These are phyloP conservation scores for Lipomyces orientalis DNA, from an alignment of 805 yeast genomes.

Conservation along the genomic window DNA sequence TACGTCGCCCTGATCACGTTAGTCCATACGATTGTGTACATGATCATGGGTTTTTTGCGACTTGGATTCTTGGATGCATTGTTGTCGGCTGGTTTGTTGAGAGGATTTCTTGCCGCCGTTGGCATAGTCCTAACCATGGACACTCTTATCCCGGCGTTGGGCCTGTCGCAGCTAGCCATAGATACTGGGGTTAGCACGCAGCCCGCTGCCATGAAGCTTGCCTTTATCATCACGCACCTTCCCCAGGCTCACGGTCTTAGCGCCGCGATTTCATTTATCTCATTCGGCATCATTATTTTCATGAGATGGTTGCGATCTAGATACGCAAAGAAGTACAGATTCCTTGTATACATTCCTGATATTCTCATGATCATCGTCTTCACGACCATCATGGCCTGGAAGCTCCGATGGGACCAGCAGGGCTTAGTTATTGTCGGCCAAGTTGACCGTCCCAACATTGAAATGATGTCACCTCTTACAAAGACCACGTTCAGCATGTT, in stretches of 20 bases:
- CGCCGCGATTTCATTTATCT: slow-evolving; percentile 59
- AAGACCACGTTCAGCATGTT: slow-evolving; percentile 54
- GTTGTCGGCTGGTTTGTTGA: slow-evolving; percentile 71
- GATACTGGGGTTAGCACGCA: slow-evolving; percentile 60
- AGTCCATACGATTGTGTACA: slow-evolving; percentile 71
- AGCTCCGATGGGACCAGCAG: slow-evolving; percentile 43
- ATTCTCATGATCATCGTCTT: slow-evolving; percentile 74
- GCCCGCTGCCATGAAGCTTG: slow-evolving; percentile 72
- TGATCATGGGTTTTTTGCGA: slow-evolving; percentile 78
- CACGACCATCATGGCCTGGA: slow-evolving; percentile 60
- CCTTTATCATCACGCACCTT: slow-evolving; percentile 60
- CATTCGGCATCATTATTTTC: slow-evolving; percentile 55
- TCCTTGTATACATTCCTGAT: slow-evolving; percentile 78
- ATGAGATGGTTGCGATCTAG: slow-evolving; percentile 47
- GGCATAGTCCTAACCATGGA: slow-evolving; percentile 83
- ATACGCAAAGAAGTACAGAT: slow-evolving; percentile 46
- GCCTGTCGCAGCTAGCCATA: slow-evolving; percentile 57
- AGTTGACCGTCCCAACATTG: slow-evolving; percentile 58
- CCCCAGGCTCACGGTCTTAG: slow-evolving; percentile 62
- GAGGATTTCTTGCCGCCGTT: slow-evolving; percentile 86
- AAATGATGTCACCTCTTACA: slow-evolving; percentile 65
- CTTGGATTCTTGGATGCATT: slow-evolving; percentile 86
- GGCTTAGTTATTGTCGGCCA: slow-evolving; percentile 77
- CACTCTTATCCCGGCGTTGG: slow-evolving; percentile 73
- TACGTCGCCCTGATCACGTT: slow-evolving; percentile 69